Conservation (phyloP, 2,329 filamentous ascomycete genomes). For the Ceratocystis papillata region DNA sequence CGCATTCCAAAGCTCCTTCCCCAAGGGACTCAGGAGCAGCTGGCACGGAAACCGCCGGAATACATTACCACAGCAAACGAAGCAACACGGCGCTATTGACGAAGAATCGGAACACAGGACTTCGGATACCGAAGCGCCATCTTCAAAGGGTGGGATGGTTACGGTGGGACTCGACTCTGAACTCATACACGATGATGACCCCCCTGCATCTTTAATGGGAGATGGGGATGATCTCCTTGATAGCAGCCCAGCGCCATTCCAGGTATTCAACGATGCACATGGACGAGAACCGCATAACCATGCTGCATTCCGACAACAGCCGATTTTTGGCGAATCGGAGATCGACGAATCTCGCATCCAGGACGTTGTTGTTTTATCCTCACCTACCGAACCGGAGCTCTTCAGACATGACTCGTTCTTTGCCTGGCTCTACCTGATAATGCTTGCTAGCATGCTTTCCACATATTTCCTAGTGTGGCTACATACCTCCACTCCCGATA, state of each 20-base stretch:
- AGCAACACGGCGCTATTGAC: slow-evolving; percentile 30
- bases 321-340: slow-evolving; percentile 40
- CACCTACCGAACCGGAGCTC: slow-evolving; percentile 46
- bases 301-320: slow-evolving; percentile 30
- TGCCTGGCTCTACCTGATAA: slow-evolving; percentile 79
- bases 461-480: slow-evolving; percentile 84
- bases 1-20: slow-evolving; percentile 24
- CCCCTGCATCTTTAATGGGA: slow-evolving; percentile 49
- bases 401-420: slow-evolving; percentile 85
- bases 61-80: slow-evolving; percentile 1
- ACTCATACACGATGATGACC: slow-evolving; percentile 45
- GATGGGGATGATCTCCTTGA: slow-evolving; percentile 43
- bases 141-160: slow-evolving; percentile 58
- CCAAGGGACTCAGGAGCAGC: slow-evolving; percentile 50
- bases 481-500: slow-evolving; percentile 61
- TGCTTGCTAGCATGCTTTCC: slow-evolving; percentile 70
- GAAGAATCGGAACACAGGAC: slow-evolving; percentile 38
- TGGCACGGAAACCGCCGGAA: slow-evolving; percentile 40
- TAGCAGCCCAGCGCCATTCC: slow-evolving; percentile 50
- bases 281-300: background rate
- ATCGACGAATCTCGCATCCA: slow-evolving; percentile 33
- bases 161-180: slow-evolving; percentile 73
- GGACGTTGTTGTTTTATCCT: slow-evolving; percentile 19
- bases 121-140: slow-evolving; percentile 12
- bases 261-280: slow-evolving; percentile 38